Conservation (phyloP, 140 eudicot species). For the Flaveria floridana region DNA sequence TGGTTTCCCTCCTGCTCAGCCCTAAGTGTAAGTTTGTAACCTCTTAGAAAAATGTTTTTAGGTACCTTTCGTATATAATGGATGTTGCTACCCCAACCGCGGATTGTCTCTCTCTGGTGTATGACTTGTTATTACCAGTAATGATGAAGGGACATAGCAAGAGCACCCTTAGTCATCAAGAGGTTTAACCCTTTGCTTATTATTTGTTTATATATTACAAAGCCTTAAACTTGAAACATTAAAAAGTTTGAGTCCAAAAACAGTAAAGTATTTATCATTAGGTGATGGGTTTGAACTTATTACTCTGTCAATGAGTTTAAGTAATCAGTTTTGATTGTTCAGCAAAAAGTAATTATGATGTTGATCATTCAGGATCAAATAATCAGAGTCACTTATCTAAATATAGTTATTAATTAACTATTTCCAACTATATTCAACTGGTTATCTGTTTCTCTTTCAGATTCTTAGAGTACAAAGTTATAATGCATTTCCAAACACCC, state of each 20-base stretch:
- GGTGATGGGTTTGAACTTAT: background rate
- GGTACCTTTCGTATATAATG: constrained; percentile 83
- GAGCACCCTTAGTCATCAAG: constrained; percentile 80
- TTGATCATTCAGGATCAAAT: background rate
- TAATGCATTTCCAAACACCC: background rate
- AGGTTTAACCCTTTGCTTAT: constrained; percentile 41
- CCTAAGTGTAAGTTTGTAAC: constrained; percentile 8
- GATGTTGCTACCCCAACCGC: constrained; percentile 94
- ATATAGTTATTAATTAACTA: background rate
- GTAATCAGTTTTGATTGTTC: background rate
- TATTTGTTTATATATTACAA: constrained; percentile 7
- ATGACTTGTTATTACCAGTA: constrained; percentile 66
- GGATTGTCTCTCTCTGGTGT: constrained; percentile 65
- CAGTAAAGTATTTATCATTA: background rate
- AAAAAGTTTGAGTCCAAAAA: constrained; percentile 33
- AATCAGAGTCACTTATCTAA: background rate
- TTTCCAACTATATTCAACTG: background rate
- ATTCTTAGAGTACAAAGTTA: background rate
- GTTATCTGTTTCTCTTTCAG: background rate
- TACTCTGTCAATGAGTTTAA: background rate
- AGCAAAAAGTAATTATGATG: background rate
- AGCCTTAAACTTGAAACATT: background rate
- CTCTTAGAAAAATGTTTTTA: constrained; percentile 30
- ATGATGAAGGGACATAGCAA: constrained; percentile 59
- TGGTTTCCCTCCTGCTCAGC: background rate